Evolutionary conservation across 352 stramenopile species (phyloP), one percentile per base, ranked within the genome.

Genomic region (Albugo laibachii): DNA sequence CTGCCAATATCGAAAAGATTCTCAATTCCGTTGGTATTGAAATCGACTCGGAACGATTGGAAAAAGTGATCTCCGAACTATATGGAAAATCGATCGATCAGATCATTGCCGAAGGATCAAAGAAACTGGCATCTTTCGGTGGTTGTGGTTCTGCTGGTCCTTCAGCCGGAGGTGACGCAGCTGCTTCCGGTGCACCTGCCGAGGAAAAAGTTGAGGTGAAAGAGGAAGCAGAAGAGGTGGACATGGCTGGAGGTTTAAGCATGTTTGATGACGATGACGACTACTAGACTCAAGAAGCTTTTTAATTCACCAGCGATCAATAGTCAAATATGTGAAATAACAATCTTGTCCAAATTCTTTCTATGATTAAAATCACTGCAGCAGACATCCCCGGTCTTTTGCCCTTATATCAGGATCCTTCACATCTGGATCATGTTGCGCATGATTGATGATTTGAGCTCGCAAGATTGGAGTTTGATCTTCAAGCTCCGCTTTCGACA

Each of bases 371-470:
- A 31, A 31, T 31, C 24, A 80, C 36, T 85, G 72, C 21, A 89
- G 47, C 44, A 24, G 48, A 58, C 77, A 91, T 49, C 76, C 68
- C 40, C 45, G 47, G 37, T 62, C 62, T 21, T 63, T 63, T 14
- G 53, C 36, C 42, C 69, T 67, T 21, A 83, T 77, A 54, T 83
- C 74, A 1, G 73, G 61, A 13, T 56, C 75, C 59, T 94, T 87
- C 35, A 95, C 77, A 45, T 83, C 72, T 8, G 79, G 66, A 53
- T 96, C 85, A 62, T 96, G 65, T 54, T 92, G 74, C 41, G 87
- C 63, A 63, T 96, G 80, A 58, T 97, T 94, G 47, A 96, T 59
- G 52, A 97, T 95, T 55, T 86, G 76, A 5, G 86, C 86, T 39
- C 82, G 94, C 41, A 96, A 72, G 40, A 95, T 65, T 0, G 80